Conservation (phyloP, 805 yeast species). For the Starmera dryadoides region DNA sequence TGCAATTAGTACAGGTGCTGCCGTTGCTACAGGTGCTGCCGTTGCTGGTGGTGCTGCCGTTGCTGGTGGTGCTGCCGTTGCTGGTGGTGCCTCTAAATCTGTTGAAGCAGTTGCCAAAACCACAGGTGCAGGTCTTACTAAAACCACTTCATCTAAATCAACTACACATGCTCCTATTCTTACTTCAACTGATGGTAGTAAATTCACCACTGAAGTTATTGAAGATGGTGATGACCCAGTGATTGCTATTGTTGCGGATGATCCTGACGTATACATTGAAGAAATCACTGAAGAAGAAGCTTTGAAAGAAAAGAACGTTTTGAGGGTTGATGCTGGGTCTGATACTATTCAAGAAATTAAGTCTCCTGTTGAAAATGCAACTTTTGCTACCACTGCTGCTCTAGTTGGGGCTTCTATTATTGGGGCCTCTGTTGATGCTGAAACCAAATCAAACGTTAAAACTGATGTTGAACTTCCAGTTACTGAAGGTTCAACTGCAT, state of each 20-base stretch:
- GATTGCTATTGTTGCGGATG: conserved; percentile 6
- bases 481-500: too few relatives aligned
- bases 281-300: conserved; percentile 14
- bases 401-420: too few relatives aligned
- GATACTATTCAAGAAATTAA: conserved; percentile 3
- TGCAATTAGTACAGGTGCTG: background rate
- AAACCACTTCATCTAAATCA: background rate
- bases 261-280: conserved; percentile 7
- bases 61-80: background rate
- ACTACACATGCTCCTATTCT: background rate
- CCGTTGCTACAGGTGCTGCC: background rate
- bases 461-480: background rate
- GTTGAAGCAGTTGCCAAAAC: background rate
- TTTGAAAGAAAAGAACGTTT: conserved; percentile 9
- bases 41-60: background rate
- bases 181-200: conserved; percentile 3
- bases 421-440: background rate
- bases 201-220: conserved; percentile 7
- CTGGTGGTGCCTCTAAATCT: background rate
- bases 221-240: conserved; percentile 6
- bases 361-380: background rate
- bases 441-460: background rate
- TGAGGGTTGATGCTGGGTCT: conserved; percentile 10
- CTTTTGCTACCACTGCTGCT: background rate
- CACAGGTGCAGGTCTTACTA: background rate